Base-by-base conservation (phyloP, 345 rosid genomes). In the Abelmoschus esculentus region DNA sequence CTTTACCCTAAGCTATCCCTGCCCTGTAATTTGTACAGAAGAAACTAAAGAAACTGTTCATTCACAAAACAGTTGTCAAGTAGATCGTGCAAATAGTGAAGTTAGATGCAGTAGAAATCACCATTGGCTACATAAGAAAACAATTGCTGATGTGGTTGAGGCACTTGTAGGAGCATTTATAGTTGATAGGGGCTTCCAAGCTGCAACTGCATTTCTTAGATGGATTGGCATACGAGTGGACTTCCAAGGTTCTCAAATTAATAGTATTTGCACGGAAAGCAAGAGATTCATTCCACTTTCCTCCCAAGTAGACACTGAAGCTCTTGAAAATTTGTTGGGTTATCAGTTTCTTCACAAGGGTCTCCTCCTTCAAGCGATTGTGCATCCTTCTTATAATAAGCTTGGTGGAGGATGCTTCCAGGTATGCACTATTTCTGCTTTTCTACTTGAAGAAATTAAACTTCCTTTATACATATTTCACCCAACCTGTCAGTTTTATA, bases 371-470 rank as follows among this genome's bases (percentile, higher is more conserved):
- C 98, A 90, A 75, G 96, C 97, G 36, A 86, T 89, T 72, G 81
- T 93, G 60, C 98, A 93, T 84, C 97, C 98, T 70, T 92, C 98
- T 80, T 87, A 84, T 79, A 84, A 77, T 83, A 79, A 69, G 77
- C 89, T 80, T 75, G 98, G 90, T 62, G 96, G 96, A 76, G 98
- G 98, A 74, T 90, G 98, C 87, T 93, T 90, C 79, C 98, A 93
- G 91, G 98, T 87, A 70, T 66, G 53, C 22, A 7, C 26, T 73
- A 42, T 60, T 2, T 65, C 22, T 66, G 73, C 29, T 66, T 71
- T 73, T 42, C 36, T 34, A 55, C 18, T 64, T 19, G 3, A 52
- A 34, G 53, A 61, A 29, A 38, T 55, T 29, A 42, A 56, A 46
- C 52, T 19, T 10, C 62, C 66, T 65, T 11, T 64, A 71, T 64